A percentile compares a stretch with the other conserved stretches of the same genome.
Conservation (phyloP, 148 eudicot species). For the Drosera capensis region DNA sequence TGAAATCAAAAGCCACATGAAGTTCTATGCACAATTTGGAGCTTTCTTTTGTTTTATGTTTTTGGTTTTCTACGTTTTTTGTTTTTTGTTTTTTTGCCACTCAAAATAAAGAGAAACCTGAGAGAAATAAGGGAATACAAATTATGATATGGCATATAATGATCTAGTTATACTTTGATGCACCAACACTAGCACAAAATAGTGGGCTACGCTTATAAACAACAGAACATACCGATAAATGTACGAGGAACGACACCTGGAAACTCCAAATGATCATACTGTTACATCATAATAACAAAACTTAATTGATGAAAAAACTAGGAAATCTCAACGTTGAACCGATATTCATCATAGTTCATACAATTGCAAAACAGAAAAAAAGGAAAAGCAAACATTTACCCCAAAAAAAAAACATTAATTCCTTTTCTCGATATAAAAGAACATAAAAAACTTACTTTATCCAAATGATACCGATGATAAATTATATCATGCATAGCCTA, state of each 20-base stretch:
- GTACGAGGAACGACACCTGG: slow-evolving; percentile 99
- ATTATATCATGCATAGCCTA: slow-evolving; percentile 97
- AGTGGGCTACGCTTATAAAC: neutral
- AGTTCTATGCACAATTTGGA: too few relatives aligned
- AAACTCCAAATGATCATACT: slow-evolving; percentile 99
- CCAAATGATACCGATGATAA: slow-evolving; percentile 60
- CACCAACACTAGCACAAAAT: neutral
- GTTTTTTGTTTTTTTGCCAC: too few relatives aligned
- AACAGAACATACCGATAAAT: slow-evolving; percentile 47
- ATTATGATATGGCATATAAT: too few relatives aligned
- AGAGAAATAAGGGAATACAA: too few relatives aligned
- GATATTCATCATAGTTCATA: too few relatives aligned
- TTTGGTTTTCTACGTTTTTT: too few relatives aligned
- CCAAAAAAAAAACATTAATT: too few relatives aligned
- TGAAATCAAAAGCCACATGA: too few relatives aligned
- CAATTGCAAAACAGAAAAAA: too few relatives aligned
- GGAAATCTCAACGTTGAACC: too few relatives aligned
- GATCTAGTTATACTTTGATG: neutral
- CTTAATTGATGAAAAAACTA: neutral
- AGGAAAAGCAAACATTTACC: neutral
- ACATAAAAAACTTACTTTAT: slow-evolving; percentile 32
- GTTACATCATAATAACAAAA: slow-evolving; percentile 3
- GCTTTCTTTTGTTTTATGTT: neutral
- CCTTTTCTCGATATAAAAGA: too few relatives aligned
- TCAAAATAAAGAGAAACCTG: too few relatives aligned